Conservation (phyloP, 495 filamentous ascomycete genomes). For the Sphaerosporella brunnea region DNA sequence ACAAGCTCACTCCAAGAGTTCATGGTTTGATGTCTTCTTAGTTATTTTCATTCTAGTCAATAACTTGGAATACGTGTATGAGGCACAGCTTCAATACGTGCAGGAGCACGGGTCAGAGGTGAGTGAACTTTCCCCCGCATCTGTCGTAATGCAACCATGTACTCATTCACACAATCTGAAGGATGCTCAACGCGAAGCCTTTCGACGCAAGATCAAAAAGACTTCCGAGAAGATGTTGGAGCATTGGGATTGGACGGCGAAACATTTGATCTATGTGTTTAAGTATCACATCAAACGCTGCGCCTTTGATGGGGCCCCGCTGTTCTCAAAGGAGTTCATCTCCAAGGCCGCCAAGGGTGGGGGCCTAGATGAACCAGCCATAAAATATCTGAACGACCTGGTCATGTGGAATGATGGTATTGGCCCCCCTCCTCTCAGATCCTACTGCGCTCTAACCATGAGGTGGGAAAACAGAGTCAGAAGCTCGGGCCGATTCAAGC, state of each 20-base stretch:
- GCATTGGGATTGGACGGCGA: background rate
- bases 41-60: conserved; percentile 38
- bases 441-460: background rate
- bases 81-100: conserved; percentile 1
- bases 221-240: background rate
- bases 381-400: background rate
- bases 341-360: background rate
- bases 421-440: background rate
- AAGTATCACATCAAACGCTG: background rate
- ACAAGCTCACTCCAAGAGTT: conserved; percentile 16
- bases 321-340: background rate
- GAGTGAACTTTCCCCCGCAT: background rate
- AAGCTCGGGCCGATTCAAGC: background rate
- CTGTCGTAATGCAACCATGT: background rate
- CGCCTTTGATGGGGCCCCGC: background rate
- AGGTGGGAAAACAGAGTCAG: too few relatives aligned
- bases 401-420: background rate
- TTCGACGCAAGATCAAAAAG: background rate
- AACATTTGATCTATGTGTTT: background rate
- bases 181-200: background rate
- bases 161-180: background rate
- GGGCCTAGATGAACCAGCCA: background rate
- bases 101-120: conserved; percentile 5
- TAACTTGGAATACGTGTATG: conserved; percentile 29
- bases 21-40: conserved; percentile 38